Base-by-base conservation (phyloP, 768 basidiomycete genomes). In the Suillus lakei region DNA sequence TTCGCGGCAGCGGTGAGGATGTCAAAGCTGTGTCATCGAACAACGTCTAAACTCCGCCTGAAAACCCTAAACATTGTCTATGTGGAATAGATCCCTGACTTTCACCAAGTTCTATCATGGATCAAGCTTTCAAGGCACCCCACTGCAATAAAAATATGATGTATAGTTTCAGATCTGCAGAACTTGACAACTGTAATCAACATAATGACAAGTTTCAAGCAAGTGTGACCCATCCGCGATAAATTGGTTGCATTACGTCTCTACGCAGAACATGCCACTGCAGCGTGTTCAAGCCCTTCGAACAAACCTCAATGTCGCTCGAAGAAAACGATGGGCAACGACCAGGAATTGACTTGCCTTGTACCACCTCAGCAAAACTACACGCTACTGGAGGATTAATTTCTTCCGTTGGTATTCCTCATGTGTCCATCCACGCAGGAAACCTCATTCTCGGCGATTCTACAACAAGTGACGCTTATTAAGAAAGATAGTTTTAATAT, bases 381-480 rank as follows among this genome's bases (percentile, higher is more conserved):
- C 28, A 30, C 1, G 4, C 5, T 53, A 21, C 51, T 30, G 4
- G 15, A 26, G 13, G 15, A 38, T 26, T 38, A 15, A 6, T 92
- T 76, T 82, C 80, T 64, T 88, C 91, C 68, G 77, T 85, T 70
- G 93, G 88, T 48, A 86, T 93, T 63, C 93, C 92, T 70, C 88
- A 92, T 65, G 88, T 93, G 71, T 81, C 89, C 64, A 87, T 93
- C 70, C 82, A 87, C 67, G 81, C 86, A 76, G 85, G 88, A 73
- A 83, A 81, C 62, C 87, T 93, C 69, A 78, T 89, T 71, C 89
- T 93, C 71, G 93, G 92, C 71, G 84, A 85, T 64, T 84, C 91
- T 43, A 82, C 87, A 75, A 86, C 83, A 73, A 89, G 92, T 93
- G 67, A 64, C 90, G 88, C 60, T n/a, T 60, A 51, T 62, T 61